Conservation (phyloP, 129 eudicot genomes). For the Glebionis coronaria region DNA sequence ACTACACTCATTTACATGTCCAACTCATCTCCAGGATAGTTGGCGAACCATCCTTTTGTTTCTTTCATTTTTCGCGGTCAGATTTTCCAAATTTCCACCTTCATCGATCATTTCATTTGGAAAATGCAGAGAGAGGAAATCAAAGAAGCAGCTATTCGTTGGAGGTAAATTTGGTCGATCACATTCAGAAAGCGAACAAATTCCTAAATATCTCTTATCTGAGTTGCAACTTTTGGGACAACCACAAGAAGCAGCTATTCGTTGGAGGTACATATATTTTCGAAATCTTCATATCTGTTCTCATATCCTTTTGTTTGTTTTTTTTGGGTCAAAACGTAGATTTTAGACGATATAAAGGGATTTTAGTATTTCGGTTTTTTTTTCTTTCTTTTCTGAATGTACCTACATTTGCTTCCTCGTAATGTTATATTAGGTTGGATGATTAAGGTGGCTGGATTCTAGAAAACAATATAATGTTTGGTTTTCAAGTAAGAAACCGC, state of each 20-base stretch:
- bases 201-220: not conserved
- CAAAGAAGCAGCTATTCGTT: no score
- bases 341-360: not conserved
- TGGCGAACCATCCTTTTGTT: slow-evolving; percentile 19
- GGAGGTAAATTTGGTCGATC: not conserved
- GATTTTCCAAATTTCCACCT: slow-evolving; percentile 20
- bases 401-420: no score
- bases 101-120: slow-evolving; percentile 12
- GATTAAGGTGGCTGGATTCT: slow-evolving; percentile 22
- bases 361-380: not conserved
- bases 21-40: slow-evolving; percentile 1
- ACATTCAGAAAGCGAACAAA: not conserved
- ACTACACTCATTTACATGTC: no score
- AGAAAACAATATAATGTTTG: slow-evolving; percentile 32
- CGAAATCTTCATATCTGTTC: not conserved
- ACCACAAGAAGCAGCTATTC: not conserved
- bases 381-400: not conserved
- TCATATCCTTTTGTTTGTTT: not conserved
- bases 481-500: slow-evolving; percentile 45
- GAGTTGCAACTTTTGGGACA: slow-evolving; percentile 12
- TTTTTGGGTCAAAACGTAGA: not conserved
- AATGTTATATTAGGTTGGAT: not conserved
- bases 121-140: slow-evolving; percentile 8
- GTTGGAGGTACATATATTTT: not conserved
- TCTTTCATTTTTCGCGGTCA: not conserved